Evolutionary conservation across 1,284 basidiomycete genomes (phyloP).

Genomic region (Cutaneotrichosporon sp.): DNA sequence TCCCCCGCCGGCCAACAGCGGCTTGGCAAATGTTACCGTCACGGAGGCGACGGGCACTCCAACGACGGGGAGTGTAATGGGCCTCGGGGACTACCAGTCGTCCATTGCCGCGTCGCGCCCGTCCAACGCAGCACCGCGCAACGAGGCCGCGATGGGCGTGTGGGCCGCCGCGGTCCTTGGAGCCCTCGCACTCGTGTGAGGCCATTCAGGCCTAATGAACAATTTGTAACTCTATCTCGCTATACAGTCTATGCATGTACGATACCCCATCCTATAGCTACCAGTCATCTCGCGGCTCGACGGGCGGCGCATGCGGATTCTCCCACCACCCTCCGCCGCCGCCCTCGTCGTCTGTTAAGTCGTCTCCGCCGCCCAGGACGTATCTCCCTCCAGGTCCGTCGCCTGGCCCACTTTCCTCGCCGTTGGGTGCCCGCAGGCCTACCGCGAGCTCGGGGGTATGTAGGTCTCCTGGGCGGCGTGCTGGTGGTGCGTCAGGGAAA

Average conservation of each 20-base stretch:
- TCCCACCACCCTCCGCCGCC: constrained; percentile 23
- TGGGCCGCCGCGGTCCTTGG: too few species aligned
- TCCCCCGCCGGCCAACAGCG: background rate
- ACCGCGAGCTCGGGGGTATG: constrained; percentile 34
- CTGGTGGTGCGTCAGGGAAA: background rate
- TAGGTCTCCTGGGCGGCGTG: constrained; percentile 3
- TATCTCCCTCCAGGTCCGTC: constrained; percentile 53
- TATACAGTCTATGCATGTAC: too few species aligned
- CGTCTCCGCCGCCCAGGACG: constrained; percentile 42
- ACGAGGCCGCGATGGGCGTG: too few species aligned
- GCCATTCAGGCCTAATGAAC: too few species aligned
- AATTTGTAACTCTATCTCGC: background rate
- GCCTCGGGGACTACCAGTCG: background rate
- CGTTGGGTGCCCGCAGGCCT: constrained; percentile 24
- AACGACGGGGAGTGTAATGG: background rate
- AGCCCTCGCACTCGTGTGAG: too few species aligned
- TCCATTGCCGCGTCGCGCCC: background rate
- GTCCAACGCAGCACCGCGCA: background rate
- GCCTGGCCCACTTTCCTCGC: constrained; percentile 57
- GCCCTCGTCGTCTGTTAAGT: constrained; percentile 24
- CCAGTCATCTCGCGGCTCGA: too few species aligned
- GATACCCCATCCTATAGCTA: too few species aligned
- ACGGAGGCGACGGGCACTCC: background rate
- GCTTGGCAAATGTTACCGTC: background rate
- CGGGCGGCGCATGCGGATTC: background rate